Evolutionary conservation across 2,329 filamentous ascomycete species (phyloP), one percentile per base, ranked within the genome.

Genomic region (Coleophoma crateriformis): DNA sequence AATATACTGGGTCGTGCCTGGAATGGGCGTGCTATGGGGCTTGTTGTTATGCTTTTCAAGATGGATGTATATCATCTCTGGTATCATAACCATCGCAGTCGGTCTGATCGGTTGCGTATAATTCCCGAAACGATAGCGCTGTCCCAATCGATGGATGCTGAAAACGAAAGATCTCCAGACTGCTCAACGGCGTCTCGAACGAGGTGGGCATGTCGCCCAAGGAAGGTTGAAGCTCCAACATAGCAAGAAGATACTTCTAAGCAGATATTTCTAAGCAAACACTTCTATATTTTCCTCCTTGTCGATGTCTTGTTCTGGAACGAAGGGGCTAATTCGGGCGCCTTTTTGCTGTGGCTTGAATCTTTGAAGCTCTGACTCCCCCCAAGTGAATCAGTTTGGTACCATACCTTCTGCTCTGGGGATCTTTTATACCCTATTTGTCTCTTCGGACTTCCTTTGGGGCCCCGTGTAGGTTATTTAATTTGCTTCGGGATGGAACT

Each of bases 1-100:
- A n/a, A 54, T 57, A 50, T 48, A 55, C 45, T 50, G 44, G 39
- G 33, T 54, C 10, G 45, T 57, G 19, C 54, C 54, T 11, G 48
- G 46, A 11, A 37, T 55, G 35, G 52, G 54, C 35, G 40, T 56
- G 14, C 32, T 40, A 15, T 55, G 50, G 53, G 54, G 52, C 3
- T 32, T 56, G 11, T 56, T 56, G n/a, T n/a, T n/a, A n/a, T n/a
- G n/a, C n/a, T n/a, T n/a, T n/a, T 39, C 17, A n/a, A 39, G 40
- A 19, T 42, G 40, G 40, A 17, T 42, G 19, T 42, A 42, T 42
- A 46, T 42, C 19, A 42, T 42, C 6, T 42, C n/a, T 22, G n/a
- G 10, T 19, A 15, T 14, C 13, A 42, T 42, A 42, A 42, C 40
- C 4, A 42, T 42, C 13, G n/a, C 40, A 22, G 40, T 42, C 20